Conservation (phyloP, 75 land plant genomes). For the Picea sitchensis region DNA sequence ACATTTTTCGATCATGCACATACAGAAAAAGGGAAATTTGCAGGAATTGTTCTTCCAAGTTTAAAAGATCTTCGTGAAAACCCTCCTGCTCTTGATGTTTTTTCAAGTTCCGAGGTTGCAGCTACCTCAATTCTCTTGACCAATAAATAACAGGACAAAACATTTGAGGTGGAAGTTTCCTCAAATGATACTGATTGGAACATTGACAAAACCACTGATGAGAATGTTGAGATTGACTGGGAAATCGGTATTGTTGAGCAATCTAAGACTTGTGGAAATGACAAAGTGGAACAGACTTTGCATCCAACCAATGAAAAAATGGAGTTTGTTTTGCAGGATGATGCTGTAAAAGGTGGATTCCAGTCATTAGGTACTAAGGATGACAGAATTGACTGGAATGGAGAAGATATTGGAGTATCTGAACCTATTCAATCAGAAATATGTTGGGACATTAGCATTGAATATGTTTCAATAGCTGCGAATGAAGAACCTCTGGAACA, state of each 20-base stretch:
- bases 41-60: constrained; percentile 37
- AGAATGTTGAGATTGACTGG: constrained; percentile 69
- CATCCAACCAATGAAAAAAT: background rate
- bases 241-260: constrained; percentile 65
- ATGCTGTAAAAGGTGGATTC: background rate
- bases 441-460: constrained; percentile 86
- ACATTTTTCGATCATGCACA: constrained; percentile 73
- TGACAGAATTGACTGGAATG: constrained; percentile 18
- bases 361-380: background rate
- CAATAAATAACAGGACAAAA: background rate
- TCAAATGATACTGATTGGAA: constrained; percentile 58
- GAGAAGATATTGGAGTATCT: constrained; percentile 7
- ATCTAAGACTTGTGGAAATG: constrained; percentile 41
- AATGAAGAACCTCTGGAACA: constrained; percentile 10
- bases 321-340: background rate
- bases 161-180: constrained; percentile 7
- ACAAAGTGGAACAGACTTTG: constrained; percentile 5
- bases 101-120: constrained; percentile 23
- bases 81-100: constrained; percentile 55
- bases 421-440: constrained; percentile 49
- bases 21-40: constrained; percentile 45
- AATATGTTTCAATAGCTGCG: constrained; percentile 45
- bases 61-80: constrained; percentile 47
- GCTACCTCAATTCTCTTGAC: constrained; percentile 23
- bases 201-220: constrained; percentile 26